Evolutionary conservation across 1,284 basidiomycete species (phyloP), one percentile per base, ranked within the genome.

Genomic region (Athelia psychrophila): DNA sequence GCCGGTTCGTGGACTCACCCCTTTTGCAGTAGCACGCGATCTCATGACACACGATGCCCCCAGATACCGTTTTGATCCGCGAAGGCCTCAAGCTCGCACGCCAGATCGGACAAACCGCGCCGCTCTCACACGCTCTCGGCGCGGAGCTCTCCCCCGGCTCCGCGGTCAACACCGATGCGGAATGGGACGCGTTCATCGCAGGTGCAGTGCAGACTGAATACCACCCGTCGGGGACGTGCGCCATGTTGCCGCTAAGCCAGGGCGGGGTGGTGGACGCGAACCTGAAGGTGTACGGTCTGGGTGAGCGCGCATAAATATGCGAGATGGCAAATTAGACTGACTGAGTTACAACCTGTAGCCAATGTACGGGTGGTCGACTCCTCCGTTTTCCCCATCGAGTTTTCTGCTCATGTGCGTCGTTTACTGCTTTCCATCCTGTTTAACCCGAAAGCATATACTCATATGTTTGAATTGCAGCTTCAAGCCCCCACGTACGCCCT

Each of bases 401-500:
- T 80, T 60, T 68, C 78, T 35, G 73, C 77, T 15, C 79, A 81
- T 64, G 71, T 77, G 59, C 51, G 75, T 69, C 16, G 32, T 46
- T 23, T 6, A 4, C 8, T n/a, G 12, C 33, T 40, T 36, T n/a
- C n/a, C n/a, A n/a, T n/a, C n/a, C n/a, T n/a, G n/a, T n/a, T n/a
- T n/a, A n/a, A 54, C 45, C 22, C 44, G 27, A n/a, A 10, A 35
- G 30, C 30, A 48, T n/a, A 10, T 53, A 19, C 23, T 47, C 24
- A 27, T n/a, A 42, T 40, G 30, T 27, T 45, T 35, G 48, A 53
- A 23, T 54, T 58, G 12, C 64, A 83, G 72, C 65, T 79, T 55
- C 69, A 78, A 67, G 76, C 80, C 16, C 73, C 82, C 3, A 78
- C 80, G 2, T 93, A 87, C 62, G 89, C 84, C 24, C 70, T 89